These are phyloP conservation scores for Fusarium longipes DNA, from an alignment of 2,329 filamentous ascomycete genomes.

Conservation along the genomic window DNA sequence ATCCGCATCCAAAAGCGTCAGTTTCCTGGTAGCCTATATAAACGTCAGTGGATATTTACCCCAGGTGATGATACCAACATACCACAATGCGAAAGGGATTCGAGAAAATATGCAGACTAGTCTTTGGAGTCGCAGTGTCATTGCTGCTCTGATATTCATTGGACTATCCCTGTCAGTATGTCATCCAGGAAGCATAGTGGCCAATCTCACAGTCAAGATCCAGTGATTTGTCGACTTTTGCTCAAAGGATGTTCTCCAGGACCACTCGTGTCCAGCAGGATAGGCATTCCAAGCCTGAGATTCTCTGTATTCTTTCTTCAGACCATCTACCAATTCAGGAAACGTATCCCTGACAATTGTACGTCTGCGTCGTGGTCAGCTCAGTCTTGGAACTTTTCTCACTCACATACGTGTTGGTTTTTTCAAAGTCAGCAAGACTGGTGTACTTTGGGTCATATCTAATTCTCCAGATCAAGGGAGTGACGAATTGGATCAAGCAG, in stretches of 20 bases:
- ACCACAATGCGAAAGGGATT: conserved; percentile 3
- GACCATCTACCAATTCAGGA: not conserved
- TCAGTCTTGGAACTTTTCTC: not conserved
- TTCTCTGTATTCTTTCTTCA: not conserved
- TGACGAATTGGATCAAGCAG: not conserved
- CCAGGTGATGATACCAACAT: fast-evolving
- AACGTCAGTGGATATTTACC: fast-evolving
- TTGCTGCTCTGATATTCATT: not conserved
- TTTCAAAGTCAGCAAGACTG: not conserved
- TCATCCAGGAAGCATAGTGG: fast-evolving
- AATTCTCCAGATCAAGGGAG: conserved; percentile 2
- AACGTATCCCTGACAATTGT: conserved; percentile 1
- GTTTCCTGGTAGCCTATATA: not conserved
- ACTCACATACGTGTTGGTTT: not conserved
- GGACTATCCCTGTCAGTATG: not conserved
- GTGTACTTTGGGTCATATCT: not conserved
- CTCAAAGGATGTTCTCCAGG: not conserved
- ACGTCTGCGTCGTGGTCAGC: not conserved
- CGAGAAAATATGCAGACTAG: not conserved
- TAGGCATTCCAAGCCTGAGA: conserved; percentile 3
- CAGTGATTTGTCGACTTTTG: not conserved
- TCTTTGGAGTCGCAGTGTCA: not conserved
- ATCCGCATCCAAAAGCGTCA: not conserved
- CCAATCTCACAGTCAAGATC: not conserved
- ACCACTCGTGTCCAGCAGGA: not conserved